Percentiles rank a stretch among this genome's conserved stretches.
Conservation (phyloP, 257 asterid species). For the Solanum lignicaule region DNA sequence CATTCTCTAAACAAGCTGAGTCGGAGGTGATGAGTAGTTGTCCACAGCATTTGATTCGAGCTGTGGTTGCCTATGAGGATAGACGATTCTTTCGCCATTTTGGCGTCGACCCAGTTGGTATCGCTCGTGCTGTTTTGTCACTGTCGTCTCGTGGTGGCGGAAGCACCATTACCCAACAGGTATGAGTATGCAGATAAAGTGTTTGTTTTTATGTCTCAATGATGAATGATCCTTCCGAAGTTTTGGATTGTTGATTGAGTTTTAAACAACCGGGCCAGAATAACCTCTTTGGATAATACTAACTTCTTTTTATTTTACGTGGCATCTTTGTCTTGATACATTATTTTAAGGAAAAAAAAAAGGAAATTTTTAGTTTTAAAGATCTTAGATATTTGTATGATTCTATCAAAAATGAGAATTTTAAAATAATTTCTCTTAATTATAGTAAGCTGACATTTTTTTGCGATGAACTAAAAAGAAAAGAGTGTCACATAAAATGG, state of each 20-base stretch:
- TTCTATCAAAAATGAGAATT: no score
- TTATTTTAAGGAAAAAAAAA: no score
- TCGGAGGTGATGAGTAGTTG: constrained; percentile 10
- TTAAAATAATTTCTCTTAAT: no score
- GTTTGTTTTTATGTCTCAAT: constrained; percentile 19
- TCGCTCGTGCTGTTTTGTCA: constrained; percentile 20
- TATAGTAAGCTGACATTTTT: no score
- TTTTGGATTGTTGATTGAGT: not conserved
- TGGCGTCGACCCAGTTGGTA: constrained; percentile 23
- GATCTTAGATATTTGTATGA: not conserved
- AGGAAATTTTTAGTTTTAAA: not conserved
- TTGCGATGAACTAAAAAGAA: no score
- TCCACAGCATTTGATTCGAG: constrained; percentile 18
- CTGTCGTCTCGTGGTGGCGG: constrained; percentile 27
- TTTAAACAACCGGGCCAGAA: no score
- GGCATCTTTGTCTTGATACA: not conserved
- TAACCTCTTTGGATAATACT: not conserved
- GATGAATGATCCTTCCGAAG: not conserved
- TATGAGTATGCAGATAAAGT: not conserved
- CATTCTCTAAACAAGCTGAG: constrained; percentile 17
- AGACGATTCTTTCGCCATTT: constrained; percentile 22
- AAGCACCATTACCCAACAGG: constrained; percentile 26
- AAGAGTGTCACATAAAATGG: not conserved
- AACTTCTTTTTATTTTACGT: not conserved
- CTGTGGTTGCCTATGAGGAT: constrained; percentile 23